phyloP scores from a whole-genome alignment of 805 yeast genomes.

The Schwanniomyces sp. region DNA sequence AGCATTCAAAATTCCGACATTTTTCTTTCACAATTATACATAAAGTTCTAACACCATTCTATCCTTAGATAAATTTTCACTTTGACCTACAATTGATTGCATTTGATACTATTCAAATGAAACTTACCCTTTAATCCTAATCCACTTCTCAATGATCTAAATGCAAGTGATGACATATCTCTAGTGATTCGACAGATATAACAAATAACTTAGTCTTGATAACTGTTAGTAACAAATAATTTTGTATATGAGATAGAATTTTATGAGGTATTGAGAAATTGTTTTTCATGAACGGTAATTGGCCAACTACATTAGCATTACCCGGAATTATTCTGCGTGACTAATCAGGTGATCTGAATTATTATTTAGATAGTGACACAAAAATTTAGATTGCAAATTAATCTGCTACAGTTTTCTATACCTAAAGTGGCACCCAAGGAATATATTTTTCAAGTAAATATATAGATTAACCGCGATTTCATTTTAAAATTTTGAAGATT shows the following conservation, averaged over 20 bases:
- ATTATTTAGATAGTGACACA: neutral
- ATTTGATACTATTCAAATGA: neutral
- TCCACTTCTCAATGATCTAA: constrained; percentile 45
- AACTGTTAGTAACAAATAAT: neutral
- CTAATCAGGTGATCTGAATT: neutral
- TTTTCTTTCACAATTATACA: too few relatives aligned
- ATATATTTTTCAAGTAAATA: too few relatives aligned
- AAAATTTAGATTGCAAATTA: neutral
- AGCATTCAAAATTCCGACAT: too few relatives aligned
- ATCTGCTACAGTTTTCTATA: too few relatives aligned
- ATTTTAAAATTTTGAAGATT: too few relatives aligned
- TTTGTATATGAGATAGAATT: neutral
- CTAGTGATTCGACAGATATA: neutral
- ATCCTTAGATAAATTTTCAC: neutral
- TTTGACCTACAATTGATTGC: neutral
- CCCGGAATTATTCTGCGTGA: neutral
- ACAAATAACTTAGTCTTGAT: constrained; percentile 2
- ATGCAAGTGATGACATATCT: constrained; percentile 41
- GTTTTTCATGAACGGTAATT: constrained; percentile 1
- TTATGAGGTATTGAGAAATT: neutral
- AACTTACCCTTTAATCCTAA: constrained; percentile 42
- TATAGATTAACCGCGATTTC: too few relatives aligned
- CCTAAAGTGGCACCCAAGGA: too few relatives aligned
- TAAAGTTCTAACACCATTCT: neutral
- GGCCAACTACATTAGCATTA: neutral